Evolutionary conservation across 106 monocot genomes (phyloP).

Genomic region (Alisma plantagoaquatica): DNA sequence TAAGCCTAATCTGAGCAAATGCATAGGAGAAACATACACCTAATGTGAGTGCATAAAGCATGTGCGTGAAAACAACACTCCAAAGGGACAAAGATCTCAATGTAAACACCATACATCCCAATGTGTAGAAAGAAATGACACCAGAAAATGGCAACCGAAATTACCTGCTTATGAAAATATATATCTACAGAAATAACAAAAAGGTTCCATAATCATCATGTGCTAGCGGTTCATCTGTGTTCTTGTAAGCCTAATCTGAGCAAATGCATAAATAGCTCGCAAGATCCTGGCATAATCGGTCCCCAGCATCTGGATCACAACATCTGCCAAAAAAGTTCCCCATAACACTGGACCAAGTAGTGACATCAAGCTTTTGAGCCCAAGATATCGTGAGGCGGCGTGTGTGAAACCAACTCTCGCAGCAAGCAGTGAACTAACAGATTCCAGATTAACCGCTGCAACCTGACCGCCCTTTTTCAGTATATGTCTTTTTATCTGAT

Average conservation of each 20-base stretch:
- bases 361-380: slow-evolving; percentile 70
- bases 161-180: too few relatives aligned
- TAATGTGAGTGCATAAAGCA: too few relatives aligned
- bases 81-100: too few relatives aligned
- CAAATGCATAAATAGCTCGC: slow-evolving; percentile 89
- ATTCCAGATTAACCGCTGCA: slow-evolving; percentile 82
- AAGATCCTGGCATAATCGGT: slow-evolving; percentile 95
- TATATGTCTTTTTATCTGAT: slow-evolving; percentile 81
- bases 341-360: slow-evolving; percentile 91
- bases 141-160: too few relatives aligned
- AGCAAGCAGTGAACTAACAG: slow-evolving; percentile 67
- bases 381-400: slow-evolving; percentile 82
- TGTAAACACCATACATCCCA: too few relatives aligned
- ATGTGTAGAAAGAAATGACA: too few relatives aligned
- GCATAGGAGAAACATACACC: too few relatives aligned
- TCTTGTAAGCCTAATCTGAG: slow-evolving; percentile 54
- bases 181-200: too few relatives aligned
- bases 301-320: slow-evolving; percentile 91
- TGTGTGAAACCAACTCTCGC: slow-evolving; percentile 83
- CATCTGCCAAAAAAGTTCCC: slow-evolving; percentile 85
- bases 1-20: too few relatives aligned
- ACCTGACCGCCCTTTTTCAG: slow-evolving; percentile 85
- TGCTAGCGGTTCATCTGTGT: too few relatives aligned
- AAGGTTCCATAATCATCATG: too few relatives aligned
- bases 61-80: too few relatives aligned